Base-by-base conservation (phyloP, 176 grass and related monocot genomes). In the Saccharum spontaneum region DNA sequence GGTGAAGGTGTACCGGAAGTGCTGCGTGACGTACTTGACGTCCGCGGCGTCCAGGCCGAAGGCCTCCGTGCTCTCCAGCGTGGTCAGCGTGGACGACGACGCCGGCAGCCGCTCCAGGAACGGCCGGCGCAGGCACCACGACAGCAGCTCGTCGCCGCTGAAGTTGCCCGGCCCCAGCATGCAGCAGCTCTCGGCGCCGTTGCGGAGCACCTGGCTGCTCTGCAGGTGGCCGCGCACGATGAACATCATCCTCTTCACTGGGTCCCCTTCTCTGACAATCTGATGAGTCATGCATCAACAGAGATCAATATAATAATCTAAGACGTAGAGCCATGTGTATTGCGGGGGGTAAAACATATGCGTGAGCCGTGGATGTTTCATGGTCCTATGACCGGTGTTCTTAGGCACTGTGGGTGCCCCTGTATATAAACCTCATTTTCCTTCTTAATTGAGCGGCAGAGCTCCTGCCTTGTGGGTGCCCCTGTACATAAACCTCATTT, bases 161-260 rank as follows among this genome's bases (percentile, higher is more conserved):
- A 98, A 98, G 89, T 98, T 98, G 17, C 96, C 93, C 15, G 96
- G 91, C 0, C 96, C 96, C 30, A 98, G 87, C 91, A 75, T 98
- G 91, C 96, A 98, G 77, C 69, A 76, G 87, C 96, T 98, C 55
- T 57, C 67, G 38, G 84, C 77, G 12, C 93, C 92, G 70, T 91
- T 90, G 10, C 93, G 83, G 22, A 98, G 93, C 74, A 64, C 85
- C 87, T 95, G 96, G 59, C 89, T 90, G 87, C 96, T 94, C 87
- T 94, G 89, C 69, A 95, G 75, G 87, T 98, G 96, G 0, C 96
- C 96, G 5, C 96, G 82, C 65, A 95, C 96, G 62, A 98, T 89
- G 86, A 98, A 98, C 24, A 98, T 73, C 93, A 98, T 98, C 77
- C 89, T 69, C 79, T 85, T 62, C 82, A 84, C 71, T 13, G 82